Base-by-base conservation (phyloP, 306 rosid species). In the Prunus mongolica region DNA sequence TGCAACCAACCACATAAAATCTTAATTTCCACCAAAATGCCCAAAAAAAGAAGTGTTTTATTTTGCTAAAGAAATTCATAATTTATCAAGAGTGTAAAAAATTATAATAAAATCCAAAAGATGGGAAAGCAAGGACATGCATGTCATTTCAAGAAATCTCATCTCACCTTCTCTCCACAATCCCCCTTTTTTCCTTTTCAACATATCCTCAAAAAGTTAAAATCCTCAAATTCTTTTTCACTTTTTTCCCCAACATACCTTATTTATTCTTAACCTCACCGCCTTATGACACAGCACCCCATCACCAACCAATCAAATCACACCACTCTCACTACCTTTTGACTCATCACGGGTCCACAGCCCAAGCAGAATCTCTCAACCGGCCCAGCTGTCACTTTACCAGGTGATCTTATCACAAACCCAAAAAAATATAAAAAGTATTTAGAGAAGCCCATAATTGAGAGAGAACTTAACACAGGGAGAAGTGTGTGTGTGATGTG, bases 401-500 rank as follows among this genome's bases (percentile, higher is more conserved):
- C 72, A 6, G 61, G 88, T 86, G 79, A 80, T 16, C 1, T 15
- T 86, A 82, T 89, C 87, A 62, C 9, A 55, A 3, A 75, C 28
- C 12, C 6, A 18, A 62, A 16, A 81, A 80, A 81, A 45, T 50
- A 62, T 50, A 73, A 65, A 54, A 54, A 77, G 73, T 79, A 75
- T 52, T 71, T 68, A 74, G 70, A 80, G 67, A 69, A 86, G 76
- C 82, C 88, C 89, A 87, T 89, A 81, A 87, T 89, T 82, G 92
- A 84, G 85, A 76, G 77, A 64, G 82, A 81, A 56, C 6, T 22
- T 41, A n/a, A 83, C 22, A 62, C 25, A 70, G 41, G 60, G 16
- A 13, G 49, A 61, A 44, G 50, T 1, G 75, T 47, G 70, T 5
- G 41, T 32, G 38, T 32, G 38, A 32, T 32, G 38, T 34, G 41